These are phyloP conservation scores for Hypoxylon trugodes DNA, from an alignment of 495 filamentous ascomycete species.

Conservation along the genomic window DNA sequence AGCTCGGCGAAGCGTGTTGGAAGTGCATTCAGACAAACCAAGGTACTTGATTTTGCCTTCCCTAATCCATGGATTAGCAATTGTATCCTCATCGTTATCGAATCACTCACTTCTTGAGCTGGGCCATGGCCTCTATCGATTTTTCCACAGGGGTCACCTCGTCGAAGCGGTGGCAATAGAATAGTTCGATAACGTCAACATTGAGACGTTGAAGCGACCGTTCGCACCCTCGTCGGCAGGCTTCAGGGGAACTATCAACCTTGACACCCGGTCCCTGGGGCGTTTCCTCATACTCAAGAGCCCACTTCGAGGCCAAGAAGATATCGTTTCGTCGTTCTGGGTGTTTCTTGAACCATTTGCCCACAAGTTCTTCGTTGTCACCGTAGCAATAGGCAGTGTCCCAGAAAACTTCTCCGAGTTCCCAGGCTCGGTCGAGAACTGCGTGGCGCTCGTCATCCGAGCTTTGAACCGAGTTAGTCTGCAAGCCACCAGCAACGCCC, in stretches of 20 bases:
- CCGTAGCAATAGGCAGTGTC: conserved; percentile 59
- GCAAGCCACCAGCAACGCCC: not conserved
- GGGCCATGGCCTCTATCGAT: conserved; percentile 61
- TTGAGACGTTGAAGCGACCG: conserved; percentile 62
- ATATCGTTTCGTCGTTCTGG: conserved; percentile 60
- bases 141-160: conserved; percentile 69
- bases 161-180: conserved; percentile 66
- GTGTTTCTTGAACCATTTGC: conserved; percentile 60
- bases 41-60: conserved; percentile 62
- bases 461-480: conserved; percentile 6
- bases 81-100: not conserved
- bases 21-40: conserved; percentile 55
- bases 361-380: conserved; percentile 61
- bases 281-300: conserved; percentile 36
- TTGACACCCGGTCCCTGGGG: conserved; percentile 6
- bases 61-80: conserved; percentile 37
- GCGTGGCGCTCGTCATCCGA: conserved; percentile 56
- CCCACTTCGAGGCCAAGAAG: conserved; percentile 68
- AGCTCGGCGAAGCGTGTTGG: conserved; percentile 52
- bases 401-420: conserved; percentile 59
- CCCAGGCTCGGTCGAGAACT: conserved; percentile 58
- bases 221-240: conserved; percentile 59
- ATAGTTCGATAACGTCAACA: conserved; percentile 65
- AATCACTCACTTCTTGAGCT: conserved; percentile 49
- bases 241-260: conserved; percentile 62